A percentile compares a stretch with the other conserved stretches of the same genome.
Conservation (phyloP, 352 stramenopile species). For the Globisporangium iwayamae region DNA sequence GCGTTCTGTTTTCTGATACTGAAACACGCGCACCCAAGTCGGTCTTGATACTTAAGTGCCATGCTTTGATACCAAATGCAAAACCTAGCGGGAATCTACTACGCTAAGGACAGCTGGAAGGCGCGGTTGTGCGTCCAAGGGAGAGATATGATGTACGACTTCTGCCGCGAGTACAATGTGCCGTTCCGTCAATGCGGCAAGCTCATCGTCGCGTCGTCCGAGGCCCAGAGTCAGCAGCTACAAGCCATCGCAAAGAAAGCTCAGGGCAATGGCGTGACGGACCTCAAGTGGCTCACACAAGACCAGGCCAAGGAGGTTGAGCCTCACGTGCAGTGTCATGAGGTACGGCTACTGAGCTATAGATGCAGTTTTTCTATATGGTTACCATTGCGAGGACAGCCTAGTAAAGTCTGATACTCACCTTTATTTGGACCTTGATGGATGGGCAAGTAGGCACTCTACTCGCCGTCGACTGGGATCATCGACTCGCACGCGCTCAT, state of each 20-base stretch:
- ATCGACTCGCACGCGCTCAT: slow-evolving; percentile 93
- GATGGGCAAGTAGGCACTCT: slow-evolving; percentile 54
- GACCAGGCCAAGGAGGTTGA: slow-evolving; percentile 44
- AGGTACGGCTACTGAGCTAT: slow-evolving; percentile 18
- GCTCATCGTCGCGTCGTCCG: slow-evolving; percentile 86
- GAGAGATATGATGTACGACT: slow-evolving; percentile 88
- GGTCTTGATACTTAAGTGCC: not conserved
- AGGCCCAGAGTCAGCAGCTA: slow-evolving; percentile 35
- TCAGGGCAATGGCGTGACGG: slow-evolving; percentile 49
- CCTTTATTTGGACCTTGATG: not conserved
- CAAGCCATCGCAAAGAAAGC: slow-evolving; percentile 32
- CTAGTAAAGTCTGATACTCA: not conserved
- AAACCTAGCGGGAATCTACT: slow-evolving; percentile 89
- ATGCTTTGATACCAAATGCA: not conserved
- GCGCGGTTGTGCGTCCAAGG: slow-evolving; percentile 89
- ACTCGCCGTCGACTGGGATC: slow-evolving; percentile 95
- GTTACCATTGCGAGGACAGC: not conserved
- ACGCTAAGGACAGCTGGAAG: slow-evolving; percentile 87
- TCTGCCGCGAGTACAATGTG: slow-evolving; percentile 85
- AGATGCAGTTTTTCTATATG: not conserved
- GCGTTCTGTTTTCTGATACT: slow-evolving; percentile 1
- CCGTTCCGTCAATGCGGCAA: slow-evolving; percentile 90
- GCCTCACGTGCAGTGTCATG: slow-evolving; percentile 48
- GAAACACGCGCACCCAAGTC: not conserved
- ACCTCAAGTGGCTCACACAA: slow-evolving; percentile 48